phyloP scores from a whole-genome alignment of 345 rosid genomes.

The Moringa oleifera region DNA sequence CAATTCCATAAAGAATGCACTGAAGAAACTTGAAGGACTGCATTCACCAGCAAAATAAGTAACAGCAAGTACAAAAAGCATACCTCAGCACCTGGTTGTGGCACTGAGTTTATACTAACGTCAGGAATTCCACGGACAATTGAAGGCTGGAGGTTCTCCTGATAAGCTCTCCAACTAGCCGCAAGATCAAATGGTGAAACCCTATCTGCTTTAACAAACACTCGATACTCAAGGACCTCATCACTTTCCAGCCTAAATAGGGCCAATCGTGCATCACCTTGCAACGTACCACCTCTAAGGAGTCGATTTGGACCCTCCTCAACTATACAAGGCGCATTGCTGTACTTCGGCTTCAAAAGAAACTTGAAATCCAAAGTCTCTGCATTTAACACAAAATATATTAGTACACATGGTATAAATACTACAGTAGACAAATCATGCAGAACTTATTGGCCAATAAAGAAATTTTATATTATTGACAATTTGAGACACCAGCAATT shows the following conservation, averaged over 20 bases:
- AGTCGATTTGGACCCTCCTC: constrained; percentile 88
- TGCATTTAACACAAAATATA: constrained; percentile 17
- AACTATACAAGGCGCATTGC: constrained; percentile 55
- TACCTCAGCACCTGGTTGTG: constrained; percentile 54
- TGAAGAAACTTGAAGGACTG: neutral
- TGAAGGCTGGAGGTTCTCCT: constrained; percentile 87
- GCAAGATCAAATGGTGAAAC: constrained; percentile 99
- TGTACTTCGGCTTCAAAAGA: constrained; percentile 81
- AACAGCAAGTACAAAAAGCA: constrained; percentile 2
- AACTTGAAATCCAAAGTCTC: constrained; percentile 99
- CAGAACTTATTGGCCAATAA: neutral
- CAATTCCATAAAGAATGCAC: neutral
- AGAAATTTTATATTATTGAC: neutral
- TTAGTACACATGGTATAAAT: neutral
- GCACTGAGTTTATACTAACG: constrained; percentile 76
- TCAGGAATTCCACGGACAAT: constrained; percentile 94
- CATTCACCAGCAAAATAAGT: too few relatives aligned
- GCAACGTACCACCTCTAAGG: constrained; percentile 66
- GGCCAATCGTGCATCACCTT: constrained; percentile 76
- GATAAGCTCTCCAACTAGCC: constrained; percentile 97
- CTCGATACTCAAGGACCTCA: constrained; percentile 70
- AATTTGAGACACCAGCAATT: neutral
- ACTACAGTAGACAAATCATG: neutral
- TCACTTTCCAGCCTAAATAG: constrained; percentile 61
- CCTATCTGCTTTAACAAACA: constrained; percentile 77